Base-by-base conservation (phyloP, 2,329 filamentous ascomycete species). In the Fusarium dlaminii region DNA sequence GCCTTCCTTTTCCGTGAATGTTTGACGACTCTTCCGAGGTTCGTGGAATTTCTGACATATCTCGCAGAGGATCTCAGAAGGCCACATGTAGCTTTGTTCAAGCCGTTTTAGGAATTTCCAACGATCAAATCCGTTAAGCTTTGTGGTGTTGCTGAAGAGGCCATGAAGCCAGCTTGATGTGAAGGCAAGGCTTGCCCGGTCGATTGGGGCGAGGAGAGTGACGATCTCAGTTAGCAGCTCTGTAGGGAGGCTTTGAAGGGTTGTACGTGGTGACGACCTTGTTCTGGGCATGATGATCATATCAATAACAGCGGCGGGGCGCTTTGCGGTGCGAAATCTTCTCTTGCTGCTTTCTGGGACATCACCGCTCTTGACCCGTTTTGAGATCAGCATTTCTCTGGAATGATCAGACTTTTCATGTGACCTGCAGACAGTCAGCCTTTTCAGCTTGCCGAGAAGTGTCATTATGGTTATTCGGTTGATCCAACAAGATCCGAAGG, bases 341-440 rank as follows among this genome's bases (percentile, higher is more conserved):
- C 12, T 51, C 2, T 8, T 10, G 30, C 4, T 4, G 17, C 17
- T 11, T 32, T 14, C 6, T 11, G 17, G 18, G 6, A 5, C 8
- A 10, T 24, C 17, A 7, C 13, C 13, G 17, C 6, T 34, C 3
- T 4, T 0, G 17, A 20, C 48, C 9, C 4, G 3, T 4, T 11
- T 20, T 34, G n/a, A 8, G 20, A 7, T 34, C 30, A 17, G 22
- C 4, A 24, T 24, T 3, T n/a, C n/a, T n/a, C n/a, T n/a, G n/a
- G n/a, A n/a, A n/a, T n/a, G n/a, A n/a, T n/a, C n/a, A 32, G 48
- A 14, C 11, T 3, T 34, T 24, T 14, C 17, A 34, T 11, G 17
- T 6, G 13, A 8, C 30, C 3, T 8, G 30, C 48, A 8, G 29
- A n/a, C 1, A 34, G 13, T 13, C 5, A 51, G 1, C 6, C n/a